Percentiles rank a stretch among this genome's conserved stretches.
phyloP scores from a whole-genome alignment of 2,329 filamentous ascomycete species.

The Claviceps purpurea region DNA sequence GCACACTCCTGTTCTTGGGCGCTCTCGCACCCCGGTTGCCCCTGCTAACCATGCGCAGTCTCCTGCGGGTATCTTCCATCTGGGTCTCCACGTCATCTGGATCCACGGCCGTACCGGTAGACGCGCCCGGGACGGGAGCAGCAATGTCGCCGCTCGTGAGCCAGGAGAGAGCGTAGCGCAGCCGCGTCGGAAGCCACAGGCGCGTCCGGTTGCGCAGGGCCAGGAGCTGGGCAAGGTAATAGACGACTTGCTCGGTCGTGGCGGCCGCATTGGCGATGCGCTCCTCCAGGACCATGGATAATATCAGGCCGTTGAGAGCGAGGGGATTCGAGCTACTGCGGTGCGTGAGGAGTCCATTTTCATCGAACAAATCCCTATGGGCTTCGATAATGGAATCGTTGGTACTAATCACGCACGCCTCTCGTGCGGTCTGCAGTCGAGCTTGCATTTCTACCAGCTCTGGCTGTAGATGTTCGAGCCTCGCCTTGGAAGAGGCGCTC shows the following conservation, averaged over 20 bases:
- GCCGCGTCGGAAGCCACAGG: conserved; percentile 28
- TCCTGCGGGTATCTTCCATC: conserved; percentile 20
- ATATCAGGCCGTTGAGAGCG: conserved; percentile 25
- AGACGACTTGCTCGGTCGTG: conserved; percentile 21
- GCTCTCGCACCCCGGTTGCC: conserved; percentile 8
- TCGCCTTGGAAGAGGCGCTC: conserved; percentile 9
- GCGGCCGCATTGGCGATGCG: conserved; percentile 17
- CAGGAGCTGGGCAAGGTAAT: conserved; percentile 22
- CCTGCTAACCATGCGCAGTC: conserved; percentile 21
- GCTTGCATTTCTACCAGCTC: conserved; percentile 12
- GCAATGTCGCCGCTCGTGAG: conserved; percentile 13
- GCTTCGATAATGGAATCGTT: conserved; percentile 26
- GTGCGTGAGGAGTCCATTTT: conserved; percentile 22
- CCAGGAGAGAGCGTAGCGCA: conserved; percentile 28
- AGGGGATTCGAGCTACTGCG: conserved; percentile 11
- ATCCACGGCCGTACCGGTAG: conserved; percentile 8
- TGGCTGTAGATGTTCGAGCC: conserved; percentile 10
- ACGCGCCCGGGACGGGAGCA: conserved; percentile 10
- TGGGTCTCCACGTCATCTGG: conserved; percentile 15
- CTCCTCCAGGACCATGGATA: conserved; percentile 35
- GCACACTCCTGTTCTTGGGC: conserved; percentile 5
- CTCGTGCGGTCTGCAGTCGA: conserved; percentile 15
- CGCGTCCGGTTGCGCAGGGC: conserved; percentile 20
- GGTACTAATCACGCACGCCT: conserved; percentile 17
- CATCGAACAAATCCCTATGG: conserved; percentile 28